Conservation (phyloP, 140 eudicot species). For the Erigeron philadelphicus region DNA sequence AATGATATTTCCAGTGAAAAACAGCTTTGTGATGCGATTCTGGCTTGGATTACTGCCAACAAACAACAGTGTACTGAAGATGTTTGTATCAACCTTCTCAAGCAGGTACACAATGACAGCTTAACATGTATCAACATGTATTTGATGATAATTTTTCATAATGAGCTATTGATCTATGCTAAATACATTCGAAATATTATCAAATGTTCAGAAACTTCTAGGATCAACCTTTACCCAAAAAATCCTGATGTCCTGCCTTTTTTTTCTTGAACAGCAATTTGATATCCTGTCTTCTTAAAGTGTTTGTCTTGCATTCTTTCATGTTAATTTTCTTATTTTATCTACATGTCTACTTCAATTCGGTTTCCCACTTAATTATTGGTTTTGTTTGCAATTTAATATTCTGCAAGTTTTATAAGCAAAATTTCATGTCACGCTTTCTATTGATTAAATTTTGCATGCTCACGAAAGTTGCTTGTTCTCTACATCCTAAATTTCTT, state of each 20-base stretch:
- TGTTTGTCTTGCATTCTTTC: not conserved
- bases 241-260: slow-evolving; percentile 11
- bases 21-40: slow-evolving; percentile 68
- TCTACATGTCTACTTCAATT: not conserved
- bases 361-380: not conserved
- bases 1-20: slow-evolving; percentile 53
- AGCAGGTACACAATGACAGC: slow-evolving; percentile 42
- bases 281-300: not conserved
- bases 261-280: not conserved
- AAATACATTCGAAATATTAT: not conserved
- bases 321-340: not conserved
- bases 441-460: not conserved
- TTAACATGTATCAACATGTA: slow-evolving; percentile 4
- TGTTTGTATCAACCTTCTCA: slow-evolving; percentile 33
- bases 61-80: slow-evolving; percentile 27
- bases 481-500: slow-evolving; percentile 4
- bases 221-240: too few species aligned
- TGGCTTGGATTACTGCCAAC: slow-evolving; percentile 66
- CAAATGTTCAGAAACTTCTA: not conserved
- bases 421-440: not conserved
- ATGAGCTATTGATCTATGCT: too few species aligned
- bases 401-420: slow-evolving; percentile 6
- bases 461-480: not conserved
- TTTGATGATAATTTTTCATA: not conserved
- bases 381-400: slow-evolving; percentile 7